phyloP scores from a whole-genome alignment of 2,329 filamentous ascomycete genomes.

The Monosporascus sp. region DNA sequence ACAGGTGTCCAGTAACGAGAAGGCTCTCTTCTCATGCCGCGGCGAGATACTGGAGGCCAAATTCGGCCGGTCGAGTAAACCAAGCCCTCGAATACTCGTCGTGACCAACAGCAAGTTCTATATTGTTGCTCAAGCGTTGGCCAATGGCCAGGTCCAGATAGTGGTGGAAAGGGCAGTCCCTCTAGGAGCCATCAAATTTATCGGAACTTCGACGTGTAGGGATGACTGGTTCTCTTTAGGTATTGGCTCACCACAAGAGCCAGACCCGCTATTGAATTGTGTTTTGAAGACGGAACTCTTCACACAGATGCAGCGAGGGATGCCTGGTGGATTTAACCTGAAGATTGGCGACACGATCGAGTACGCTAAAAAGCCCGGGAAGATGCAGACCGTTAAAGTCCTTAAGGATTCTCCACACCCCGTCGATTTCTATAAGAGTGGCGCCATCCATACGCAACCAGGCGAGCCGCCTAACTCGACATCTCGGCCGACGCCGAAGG shows the following conservation, averaged over 20 bases:
- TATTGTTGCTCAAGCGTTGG: slow-evolving; percentile 76
- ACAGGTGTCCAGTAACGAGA: slow-evolving; percentile 66
- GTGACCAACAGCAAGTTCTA: slow-evolving; percentile 85
- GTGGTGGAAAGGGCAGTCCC: slow-evolving; percentile 75
- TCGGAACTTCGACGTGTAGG: slow-evolving; percentile 73
- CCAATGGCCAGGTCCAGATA: slow-evolving; percentile 78
- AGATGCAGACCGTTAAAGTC: slow-evolving; percentile 82
- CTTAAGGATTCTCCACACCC: slow-evolving; percentile 75
- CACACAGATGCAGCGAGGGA: slow-evolving; percentile 77
- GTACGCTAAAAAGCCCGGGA: slow-evolving; percentile 97
- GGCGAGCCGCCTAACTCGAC: slow-evolving; percentile 80
- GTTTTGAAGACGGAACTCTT: slow-evolving; percentile 97
- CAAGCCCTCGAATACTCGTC: slow-evolving; percentile 77
- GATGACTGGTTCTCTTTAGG: slow-evolving; percentile 98
- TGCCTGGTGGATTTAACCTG: slow-evolving; percentile 75
- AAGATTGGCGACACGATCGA: slow-evolving; percentile 82
- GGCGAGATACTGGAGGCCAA: slow-evolving; percentile 89
- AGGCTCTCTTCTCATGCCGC: slow-evolving; percentile 82
- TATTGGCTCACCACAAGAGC: slow-evolving; percentile 81
- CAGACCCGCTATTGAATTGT: slow-evolving; percentile 90
- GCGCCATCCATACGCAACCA: slow-evolving; percentile 76
- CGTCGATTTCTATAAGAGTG: slow-evolving; percentile 90
- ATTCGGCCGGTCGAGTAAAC: slow-evolving; percentile 93
- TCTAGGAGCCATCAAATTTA: slow-evolving; percentile 81
- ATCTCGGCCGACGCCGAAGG: slow-evolving; percentile 80